These are phyloP conservation scores for Cytospora piceae DNA, from an alignment of 2,329 filamentous ascomycete species.

Conservation along the genomic window DNA sequence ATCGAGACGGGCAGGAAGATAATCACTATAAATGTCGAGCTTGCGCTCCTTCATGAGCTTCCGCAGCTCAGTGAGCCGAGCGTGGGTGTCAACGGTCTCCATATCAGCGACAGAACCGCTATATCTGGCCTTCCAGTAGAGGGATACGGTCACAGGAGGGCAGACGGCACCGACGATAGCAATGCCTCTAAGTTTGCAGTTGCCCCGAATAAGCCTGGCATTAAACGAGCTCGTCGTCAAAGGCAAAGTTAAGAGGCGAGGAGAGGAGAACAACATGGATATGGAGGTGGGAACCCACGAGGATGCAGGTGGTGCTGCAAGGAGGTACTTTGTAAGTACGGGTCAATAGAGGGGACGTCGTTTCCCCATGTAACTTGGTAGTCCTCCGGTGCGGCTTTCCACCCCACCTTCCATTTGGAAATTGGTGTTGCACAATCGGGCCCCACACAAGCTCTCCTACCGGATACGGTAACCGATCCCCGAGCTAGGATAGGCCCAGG, in stretches of 20 bases:
- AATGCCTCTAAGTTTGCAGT: slow-evolving; percentile 5
- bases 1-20: slow-evolving; percentile 30
- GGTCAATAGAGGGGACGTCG: slow-evolving; percentile 8
- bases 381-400: slow-evolving; percentile 1
- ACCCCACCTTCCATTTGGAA: slow-evolving; percentile 11
- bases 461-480: slow-evolving; percentile 20
- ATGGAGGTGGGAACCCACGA: slow-evolving; percentile 5
- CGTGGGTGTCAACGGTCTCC: slow-evolving; percentile 78
- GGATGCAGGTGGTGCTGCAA: not conserved
- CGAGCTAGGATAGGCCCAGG: not conserved
- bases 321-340: not conserved
- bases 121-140: slow-evolving; percentile 11
- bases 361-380: not conserved
- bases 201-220: slow-evolving; percentile 3
- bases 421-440: slow-evolving; percentile 5
- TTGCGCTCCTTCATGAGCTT: slow-evolving; percentile 85
- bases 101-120: slow-evolving; percentile 48
- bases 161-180: slow-evolving; percentile 6
- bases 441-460: slow-evolving; percentile 28
- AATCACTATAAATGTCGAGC: slow-evolving; percentile 87
- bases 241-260: slow-evolving; percentile 15
- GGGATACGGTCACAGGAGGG: not conserved
- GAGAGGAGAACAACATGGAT: slow-evolving; percentile 26
- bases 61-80: slow-evolving; percentile 75
- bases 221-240: slow-evolving; percentile 9